These are phyloP conservation scores for Cryptococcus deneoformans DNA, from an alignment of 1,284 basidiomycete genomes.

Conservation along the genomic window DNA sequence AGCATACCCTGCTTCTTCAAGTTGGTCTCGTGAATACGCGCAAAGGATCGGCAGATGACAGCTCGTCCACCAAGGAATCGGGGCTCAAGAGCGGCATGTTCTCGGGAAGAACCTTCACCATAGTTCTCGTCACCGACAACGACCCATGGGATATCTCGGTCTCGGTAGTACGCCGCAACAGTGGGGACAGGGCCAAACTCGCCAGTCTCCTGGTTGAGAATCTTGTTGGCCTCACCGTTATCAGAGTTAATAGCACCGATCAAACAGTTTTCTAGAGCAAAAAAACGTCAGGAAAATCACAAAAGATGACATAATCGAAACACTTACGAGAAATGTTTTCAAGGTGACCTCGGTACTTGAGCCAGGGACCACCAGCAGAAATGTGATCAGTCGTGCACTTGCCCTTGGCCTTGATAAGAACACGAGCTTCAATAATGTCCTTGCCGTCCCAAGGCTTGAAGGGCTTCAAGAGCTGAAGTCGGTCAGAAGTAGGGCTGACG, in stretches of 20 bases:
- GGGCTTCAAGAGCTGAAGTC: slow-evolving; percentile 89
- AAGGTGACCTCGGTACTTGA: slow-evolving; percentile 99
- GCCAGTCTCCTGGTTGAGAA: slow-evolving; percentile 88
- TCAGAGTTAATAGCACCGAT: slow-evolving; percentile 96
- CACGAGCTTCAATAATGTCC: slow-evolving; percentile 81
- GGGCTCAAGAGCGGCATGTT: slow-evolving; percentile 97
- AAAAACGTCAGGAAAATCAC: too few relatives aligned
- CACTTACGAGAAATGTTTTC: slow-evolving; percentile 89
- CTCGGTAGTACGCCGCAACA: slow-evolving; percentile 83
- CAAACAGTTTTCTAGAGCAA: slow-evolving; percentile 84
- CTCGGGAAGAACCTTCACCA: slow-evolving; percentile 96
- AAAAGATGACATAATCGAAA: too few relatives aligned
- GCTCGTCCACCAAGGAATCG: slow-evolving; percentile 94
- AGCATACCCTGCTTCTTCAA: slow-evolving; percentile 83
- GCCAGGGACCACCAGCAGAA: slow-evolving; percentile 84
- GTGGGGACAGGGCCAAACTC: slow-evolving; percentile 83
- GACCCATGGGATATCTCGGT: slow-evolving; percentile 89
- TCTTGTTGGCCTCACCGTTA: slow-evolving; percentile 93
- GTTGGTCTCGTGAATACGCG: slow-evolving; percentile 96
- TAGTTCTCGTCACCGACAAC: slow-evolving; percentile 93
- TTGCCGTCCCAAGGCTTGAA: slow-evolving; percentile 94
- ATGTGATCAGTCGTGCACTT: slow-evolving; percentile 80
- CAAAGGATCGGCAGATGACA: slow-evolving; percentile 92
- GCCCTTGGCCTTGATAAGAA: slow-evolving; percentile 98
- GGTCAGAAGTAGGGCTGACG: slow-evolving; percentile 84